These are phyloP conservation scores for Dichomitus squalens DNA, from an alignment of 1,284 basidiomycete species.

Conservation along the genomic window DNA sequence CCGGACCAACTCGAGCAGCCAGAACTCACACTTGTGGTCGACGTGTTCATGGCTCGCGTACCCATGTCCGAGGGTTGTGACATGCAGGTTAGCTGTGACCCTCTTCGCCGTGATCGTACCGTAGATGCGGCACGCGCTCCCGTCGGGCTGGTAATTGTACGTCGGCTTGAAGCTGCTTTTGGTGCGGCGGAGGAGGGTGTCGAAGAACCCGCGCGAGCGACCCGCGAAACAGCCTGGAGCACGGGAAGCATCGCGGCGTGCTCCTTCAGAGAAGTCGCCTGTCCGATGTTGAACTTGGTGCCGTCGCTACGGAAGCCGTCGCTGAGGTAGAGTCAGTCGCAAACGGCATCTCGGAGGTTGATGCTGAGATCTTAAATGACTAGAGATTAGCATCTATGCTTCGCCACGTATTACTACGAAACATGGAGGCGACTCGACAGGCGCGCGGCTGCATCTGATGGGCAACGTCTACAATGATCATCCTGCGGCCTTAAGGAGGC, in stretches of 20 bases:
- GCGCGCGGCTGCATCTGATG: too few species aligned
- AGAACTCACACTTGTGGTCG: conserved; percentile 72
- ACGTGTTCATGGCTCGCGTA: conserved; percentile 89
- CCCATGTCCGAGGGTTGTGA: conserved; percentile 93
- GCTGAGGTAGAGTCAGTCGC: conserved; percentile 87
- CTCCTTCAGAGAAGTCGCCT: conserved; percentile 76
- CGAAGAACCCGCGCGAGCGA: conserved; percentile 69
- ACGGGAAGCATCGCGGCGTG: conserved; percentile 69
- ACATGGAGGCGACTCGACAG: too few species aligned
- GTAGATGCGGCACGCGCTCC: conserved; percentile 81
- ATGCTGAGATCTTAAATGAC: conserved; percentile 72
- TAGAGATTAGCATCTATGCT: not conserved
- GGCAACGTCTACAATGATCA: too few species aligned
- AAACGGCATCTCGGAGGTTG: conserved; percentile 90
- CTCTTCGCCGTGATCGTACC: conserved; percentile 88
- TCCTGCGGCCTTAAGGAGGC: too few species aligned
- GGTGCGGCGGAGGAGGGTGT: conserved; percentile 49
- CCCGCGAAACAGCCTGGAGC: conserved; percentile 63
- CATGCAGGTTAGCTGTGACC: conserved; percentile 89
- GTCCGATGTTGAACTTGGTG: conserved; percentile 81
- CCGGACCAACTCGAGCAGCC: conserved; percentile 2
- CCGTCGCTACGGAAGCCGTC: conserved; percentile 87
- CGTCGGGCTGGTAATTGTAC: conserved; percentile 67
- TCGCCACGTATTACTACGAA: too few species aligned
- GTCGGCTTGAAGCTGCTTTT: conserved; percentile 65